Evolutionary conservation across 805 yeast genomes (phyloP).

Genomic region (Candida nonsorbophila): DNA sequence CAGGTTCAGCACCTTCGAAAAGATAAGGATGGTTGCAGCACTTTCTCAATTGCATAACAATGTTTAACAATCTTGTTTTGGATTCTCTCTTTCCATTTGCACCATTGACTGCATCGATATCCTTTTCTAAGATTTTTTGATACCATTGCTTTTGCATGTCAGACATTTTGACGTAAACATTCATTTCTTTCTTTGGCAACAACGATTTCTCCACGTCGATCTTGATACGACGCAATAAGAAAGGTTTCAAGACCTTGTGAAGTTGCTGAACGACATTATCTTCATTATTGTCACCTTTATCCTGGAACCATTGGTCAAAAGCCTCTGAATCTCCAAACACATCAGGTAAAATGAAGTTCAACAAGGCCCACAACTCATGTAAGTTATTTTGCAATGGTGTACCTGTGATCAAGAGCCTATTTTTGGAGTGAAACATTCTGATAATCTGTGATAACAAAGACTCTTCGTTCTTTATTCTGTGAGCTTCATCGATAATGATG

Average conservation of each 20-base stretch:
- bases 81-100: slow-evolving; percentile 92
- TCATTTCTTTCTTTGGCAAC: slow-evolving; percentile 85
- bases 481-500: slow-evolving; percentile 93
- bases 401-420: slow-evolving; percentile 86
- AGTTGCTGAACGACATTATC: slow-evolving; percentile 72
- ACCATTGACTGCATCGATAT: slow-evolving; percentile 94
- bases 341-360: slow-evolving; percentile 88
- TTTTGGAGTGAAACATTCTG: slow-evolving; percentile 78
- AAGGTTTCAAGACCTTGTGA: slow-evolving; percentile 85
- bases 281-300: slow-evolving; percentile 28
- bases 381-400: slow-evolving; percentile 93
- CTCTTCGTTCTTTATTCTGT: slow-evolving; percentile 92
- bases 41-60: slow-evolving; percentile 94
- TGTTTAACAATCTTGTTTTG: slow-evolving; percentile 83
- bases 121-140: slow-evolving; percentile 80
- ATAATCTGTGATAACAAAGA: slow-evolving; percentile 89
- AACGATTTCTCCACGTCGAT: slow-evolving; percentile 89
- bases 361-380: slow-evolving; percentile 93
- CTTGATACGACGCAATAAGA: slow-evolving; percentile 82
- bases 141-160: slow-evolving; percentile 95
- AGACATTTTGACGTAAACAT: slow-evolving; percentile 89
- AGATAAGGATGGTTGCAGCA: slow-evolving; percentile 97
- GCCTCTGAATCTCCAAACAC: slow-evolving; percentile 88
- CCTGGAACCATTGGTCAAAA: slow-evolving; percentile 90
- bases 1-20: slow-evolving; percentile 99